Evolutionary conservation across 345 rosid species (phyloP).

Genomic region (sweet orange (Citrus sinensis)): DNA sequence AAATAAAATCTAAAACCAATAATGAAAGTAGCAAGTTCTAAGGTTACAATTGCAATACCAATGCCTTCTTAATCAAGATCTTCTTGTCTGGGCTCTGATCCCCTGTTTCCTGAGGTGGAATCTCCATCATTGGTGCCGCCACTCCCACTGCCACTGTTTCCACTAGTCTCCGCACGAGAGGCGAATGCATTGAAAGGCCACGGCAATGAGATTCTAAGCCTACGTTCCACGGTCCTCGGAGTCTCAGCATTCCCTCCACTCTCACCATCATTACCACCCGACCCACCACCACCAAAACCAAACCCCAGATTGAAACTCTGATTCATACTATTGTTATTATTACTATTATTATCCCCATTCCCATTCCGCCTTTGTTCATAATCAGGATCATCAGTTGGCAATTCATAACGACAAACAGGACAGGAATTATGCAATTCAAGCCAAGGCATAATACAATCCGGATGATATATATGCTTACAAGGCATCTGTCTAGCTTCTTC

Average conservation of each 20-base stretch:
- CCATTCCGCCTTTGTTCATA: conserved; percentile 44
- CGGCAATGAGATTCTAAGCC: conserved; percentile 56
- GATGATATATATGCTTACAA: conserved; percentile 63
- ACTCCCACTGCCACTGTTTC: conserved; percentile 31
- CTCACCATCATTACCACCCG: conserved; percentile 1
- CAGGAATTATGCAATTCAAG: conserved; percentile 66
- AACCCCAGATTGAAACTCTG: conserved; percentile 5
- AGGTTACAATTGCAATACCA: conserved; percentile 17
- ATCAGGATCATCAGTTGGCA: conserved; percentile 66
- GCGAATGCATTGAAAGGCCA: conserved; percentile 43
- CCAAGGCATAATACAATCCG: conserved; percentile 65
- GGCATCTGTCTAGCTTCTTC: conserved; percentile 56
- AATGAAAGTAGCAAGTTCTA: background rate
- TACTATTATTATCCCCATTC: background rate
- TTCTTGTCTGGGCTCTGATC: conserved; percentile 41
- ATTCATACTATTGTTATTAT: background rate
- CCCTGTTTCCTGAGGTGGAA: conserved; percentile 31
- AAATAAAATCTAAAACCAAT: background rate
- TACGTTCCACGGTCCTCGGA: conserved; percentile 41
- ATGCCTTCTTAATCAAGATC: conserved; percentile 54
- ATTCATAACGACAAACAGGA: conserved; percentile 64
- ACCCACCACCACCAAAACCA: background rate
- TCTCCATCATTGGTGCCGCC: conserved; percentile 29
- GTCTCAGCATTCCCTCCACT: conserved; percentile 33
- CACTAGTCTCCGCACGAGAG: conserved; percentile 31